Percentiles rank a stretch among this genome's conserved stretches.
Conservation (phyloP, 495 filamentous ascomycete species). For the Tetracladium marchalianum region DNA sequence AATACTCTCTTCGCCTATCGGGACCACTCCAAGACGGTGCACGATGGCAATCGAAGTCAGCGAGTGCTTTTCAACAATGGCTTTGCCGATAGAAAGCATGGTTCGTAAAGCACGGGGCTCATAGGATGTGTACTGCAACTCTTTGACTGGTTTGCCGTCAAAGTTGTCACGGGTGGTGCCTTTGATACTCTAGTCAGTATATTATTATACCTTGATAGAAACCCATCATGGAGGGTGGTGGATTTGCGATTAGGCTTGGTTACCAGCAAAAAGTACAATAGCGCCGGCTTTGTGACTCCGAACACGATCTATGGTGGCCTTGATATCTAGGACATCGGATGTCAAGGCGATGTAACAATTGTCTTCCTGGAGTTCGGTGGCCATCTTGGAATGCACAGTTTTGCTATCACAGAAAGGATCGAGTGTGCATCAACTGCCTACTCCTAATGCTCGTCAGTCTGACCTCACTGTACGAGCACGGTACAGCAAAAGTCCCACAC, state of each 20-base stretch:
- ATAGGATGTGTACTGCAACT: conserved; percentile 81
- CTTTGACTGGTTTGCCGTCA: conserved; percentile 57
- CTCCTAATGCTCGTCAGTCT: too few species aligned
- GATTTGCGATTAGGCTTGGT: conserved; percentile 2
- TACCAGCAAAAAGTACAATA: conserved; percentile 78
- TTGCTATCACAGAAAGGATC: too few species aligned
- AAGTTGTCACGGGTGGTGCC: conserved; percentile 89
- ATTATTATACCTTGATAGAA: not conserved
- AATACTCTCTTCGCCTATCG: conserved; percentile 85
- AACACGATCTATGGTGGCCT: conserved; percentile 51
- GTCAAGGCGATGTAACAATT: conserved; percentile 56
- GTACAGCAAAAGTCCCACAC: too few species aligned
- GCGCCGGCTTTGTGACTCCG: conserved; percentile 77
- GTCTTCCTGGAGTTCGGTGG: conserved; percentile 15
- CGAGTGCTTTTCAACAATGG: conserved; percentile 45
- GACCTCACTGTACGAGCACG: too few species aligned
- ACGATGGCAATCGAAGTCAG: conserved; percentile 66
- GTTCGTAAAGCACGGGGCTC: conserved; percentile 64
- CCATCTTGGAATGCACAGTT: conserved; percentile 9
- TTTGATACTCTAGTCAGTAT: conserved; percentile 9
- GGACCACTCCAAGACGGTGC: conserved; percentile 80
- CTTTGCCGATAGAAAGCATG: conserved; percentile 55
- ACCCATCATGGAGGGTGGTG: too few species aligned
- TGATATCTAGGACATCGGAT: conserved; percentile 47
- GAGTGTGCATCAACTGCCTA: too few species aligned